phyloP scores from a whole-genome alignment of 345 rosid species.

The Bruguiera gymnorhiza region DNA sequence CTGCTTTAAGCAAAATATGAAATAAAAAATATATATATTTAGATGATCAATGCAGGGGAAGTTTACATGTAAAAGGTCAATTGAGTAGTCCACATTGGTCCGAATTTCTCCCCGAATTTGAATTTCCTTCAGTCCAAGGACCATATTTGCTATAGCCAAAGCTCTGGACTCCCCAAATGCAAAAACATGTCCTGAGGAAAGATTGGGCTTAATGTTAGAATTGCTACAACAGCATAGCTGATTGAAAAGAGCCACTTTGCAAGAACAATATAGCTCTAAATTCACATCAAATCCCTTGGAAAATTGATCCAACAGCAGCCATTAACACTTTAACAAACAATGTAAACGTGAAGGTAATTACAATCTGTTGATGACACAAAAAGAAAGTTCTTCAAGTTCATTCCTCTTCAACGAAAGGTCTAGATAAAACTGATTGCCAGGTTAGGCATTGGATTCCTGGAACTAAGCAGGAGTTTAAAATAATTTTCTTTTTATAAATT shows the following conservation, averaged over 20 bases:
- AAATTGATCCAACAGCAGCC: no score
- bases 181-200: constrained; percentile 79
- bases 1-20: not conserved
- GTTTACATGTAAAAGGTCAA: constrained; percentile 90
- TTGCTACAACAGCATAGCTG: not conserved
- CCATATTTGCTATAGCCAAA: constrained; percentile 99
- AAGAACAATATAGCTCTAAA: not conserved
- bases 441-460: not conserved
- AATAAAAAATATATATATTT: not conserved
- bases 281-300: not conserved
- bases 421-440: not conserved
- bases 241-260: constrained; percentile 6
- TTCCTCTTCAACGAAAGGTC: no score
- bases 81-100: constrained; percentile 95
- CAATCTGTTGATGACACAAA: no score
- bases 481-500: no score
- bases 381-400: no score
- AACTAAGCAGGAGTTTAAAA: not conserved
- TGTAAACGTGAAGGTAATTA: no score
- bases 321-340: no score
- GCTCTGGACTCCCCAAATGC: constrained; percentile 99
- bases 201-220: not conserved
- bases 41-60: constrained; percentile 22
- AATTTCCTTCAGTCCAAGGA: constrained; percentile 97
- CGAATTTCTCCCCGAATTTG: constrained; percentile 98